Conservation (phyloP, 306 rosid genomes). For the Lagenaria siceraria region DNA sequence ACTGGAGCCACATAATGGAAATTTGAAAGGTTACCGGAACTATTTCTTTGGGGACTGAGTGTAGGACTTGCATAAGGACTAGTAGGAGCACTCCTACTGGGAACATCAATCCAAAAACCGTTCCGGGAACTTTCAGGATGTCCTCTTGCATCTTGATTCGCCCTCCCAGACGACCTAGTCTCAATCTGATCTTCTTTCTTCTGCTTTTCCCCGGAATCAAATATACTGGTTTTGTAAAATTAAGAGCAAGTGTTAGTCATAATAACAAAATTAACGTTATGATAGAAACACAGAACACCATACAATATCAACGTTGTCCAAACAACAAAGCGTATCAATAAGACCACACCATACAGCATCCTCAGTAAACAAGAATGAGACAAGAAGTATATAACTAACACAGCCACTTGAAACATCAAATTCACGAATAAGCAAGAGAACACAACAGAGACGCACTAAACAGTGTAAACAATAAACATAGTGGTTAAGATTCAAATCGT, state of each 20-base stretch:
- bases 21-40: slow-evolving; percentile 32
- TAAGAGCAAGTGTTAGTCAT: not conserved
- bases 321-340: not conserved
- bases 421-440: not conserved
- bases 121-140: slow-evolving; percentile 5
- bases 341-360: not conserved
- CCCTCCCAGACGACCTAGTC: slow-evolving; percentile 22
- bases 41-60: slow-evolving; percentile 32
- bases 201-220: slow-evolving; percentile 20
- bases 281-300: not conserved
- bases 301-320: not conserved
- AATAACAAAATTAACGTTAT: not conserved
- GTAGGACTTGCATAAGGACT: slow-evolving; percentile 62
- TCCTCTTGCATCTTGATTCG: slow-evolving; percentile 11
- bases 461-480: not conserved
- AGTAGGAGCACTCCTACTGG: slow-evolving; percentile 48
- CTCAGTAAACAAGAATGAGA: not conserved
- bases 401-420: not conserved
- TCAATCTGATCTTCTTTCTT: slow-evolving; percentile 25
- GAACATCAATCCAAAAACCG: slow-evolving; percentile 25
- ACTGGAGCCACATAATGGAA: slow-evolving; percentile 22
- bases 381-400: not conserved
- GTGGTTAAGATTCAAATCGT: not conserved
- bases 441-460: not conserved
- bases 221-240: slow-evolving; percentile 24